Evolutionary conservation across 202 grass and related monocot species (phyloP).

Genomic region (Thinopyrum obtusiflorum): DNA sequence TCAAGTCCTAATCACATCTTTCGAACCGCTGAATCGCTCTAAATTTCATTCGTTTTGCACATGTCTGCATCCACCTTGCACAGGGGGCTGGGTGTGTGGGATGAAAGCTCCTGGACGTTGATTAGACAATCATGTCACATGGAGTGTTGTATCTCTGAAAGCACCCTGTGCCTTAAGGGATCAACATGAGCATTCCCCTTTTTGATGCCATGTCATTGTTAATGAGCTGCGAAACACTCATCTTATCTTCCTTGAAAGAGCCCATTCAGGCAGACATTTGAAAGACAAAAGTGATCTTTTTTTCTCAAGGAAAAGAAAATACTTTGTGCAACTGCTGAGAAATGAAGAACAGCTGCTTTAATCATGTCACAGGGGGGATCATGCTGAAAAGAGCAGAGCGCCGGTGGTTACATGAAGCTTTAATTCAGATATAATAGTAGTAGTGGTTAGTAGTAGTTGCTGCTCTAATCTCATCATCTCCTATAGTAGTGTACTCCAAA

Average conservation of each 20-base stretch:
- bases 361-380: constrained; percentile 5
- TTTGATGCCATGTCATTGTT: constrained; percentile 22
- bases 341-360: constrained; percentile 23
- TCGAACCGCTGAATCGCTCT: background rate
- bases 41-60: background rate
- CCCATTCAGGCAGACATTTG: constrained; percentile 11
- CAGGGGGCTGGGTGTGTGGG: background rate
- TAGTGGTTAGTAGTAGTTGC: background rate
- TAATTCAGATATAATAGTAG: background rate
- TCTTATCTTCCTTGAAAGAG: constrained; percentile 15
- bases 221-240: constrained; percentile 10
- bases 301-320: background rate
- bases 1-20: background rate
- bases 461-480: background rate
- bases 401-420: constrained; percentile 28
- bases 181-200: background rate
- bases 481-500: background rate
- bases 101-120: background rate
- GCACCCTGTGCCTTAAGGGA: background rate
- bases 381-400: background rate
- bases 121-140: constrained; percentile 13
- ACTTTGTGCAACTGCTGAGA: background rate
- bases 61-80: background rate
- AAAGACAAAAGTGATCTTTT: constrained; percentile 13
- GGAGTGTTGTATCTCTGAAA: background rate